Conservation (phyloP, 2,329 filamentous ascomycete species). For the Botrytis paeoniae region DNA sequence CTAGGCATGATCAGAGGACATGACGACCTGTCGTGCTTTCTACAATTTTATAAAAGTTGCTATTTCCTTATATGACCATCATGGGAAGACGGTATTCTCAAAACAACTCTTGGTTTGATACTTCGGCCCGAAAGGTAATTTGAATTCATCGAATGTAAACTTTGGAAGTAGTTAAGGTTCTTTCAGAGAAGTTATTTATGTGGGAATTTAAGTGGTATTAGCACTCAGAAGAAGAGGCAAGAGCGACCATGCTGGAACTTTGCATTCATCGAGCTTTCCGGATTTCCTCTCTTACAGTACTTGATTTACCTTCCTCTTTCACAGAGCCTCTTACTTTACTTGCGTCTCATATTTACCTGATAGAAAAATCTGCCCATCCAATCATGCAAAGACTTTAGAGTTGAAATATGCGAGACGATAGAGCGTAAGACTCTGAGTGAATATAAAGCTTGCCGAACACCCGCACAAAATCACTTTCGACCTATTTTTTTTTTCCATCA, state of each 20-base stretch:
- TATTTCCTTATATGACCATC: background rate
- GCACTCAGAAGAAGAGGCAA: background rate
- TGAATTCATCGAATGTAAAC: background rate
- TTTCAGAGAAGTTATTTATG: background rate
- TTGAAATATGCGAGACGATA: background rate
- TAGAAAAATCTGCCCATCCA: background rate
- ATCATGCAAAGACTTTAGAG: background rate
- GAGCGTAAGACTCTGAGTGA: background rate
- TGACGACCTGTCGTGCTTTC: background rate
- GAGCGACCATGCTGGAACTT: background rate
- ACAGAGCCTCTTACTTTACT: background rate
- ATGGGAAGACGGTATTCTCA: background rate
- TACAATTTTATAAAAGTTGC: background rate
- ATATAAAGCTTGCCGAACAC: conserved; percentile 6
- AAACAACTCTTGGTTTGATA: background rate
- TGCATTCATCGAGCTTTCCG: background rate
- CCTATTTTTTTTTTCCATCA: background rate
- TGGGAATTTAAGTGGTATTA: background rate
- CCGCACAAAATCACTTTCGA: conserved; percentile 1
- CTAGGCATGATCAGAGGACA: background rate
- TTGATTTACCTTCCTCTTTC: background rate
- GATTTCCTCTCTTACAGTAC: background rate
- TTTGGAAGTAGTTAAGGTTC: background rate
- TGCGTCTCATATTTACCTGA: background rate
- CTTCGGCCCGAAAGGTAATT: background rate